Base-by-base conservation (phyloP, 129 eudicot genomes). In the sunflower (Helianthus annuus) region DNA sequence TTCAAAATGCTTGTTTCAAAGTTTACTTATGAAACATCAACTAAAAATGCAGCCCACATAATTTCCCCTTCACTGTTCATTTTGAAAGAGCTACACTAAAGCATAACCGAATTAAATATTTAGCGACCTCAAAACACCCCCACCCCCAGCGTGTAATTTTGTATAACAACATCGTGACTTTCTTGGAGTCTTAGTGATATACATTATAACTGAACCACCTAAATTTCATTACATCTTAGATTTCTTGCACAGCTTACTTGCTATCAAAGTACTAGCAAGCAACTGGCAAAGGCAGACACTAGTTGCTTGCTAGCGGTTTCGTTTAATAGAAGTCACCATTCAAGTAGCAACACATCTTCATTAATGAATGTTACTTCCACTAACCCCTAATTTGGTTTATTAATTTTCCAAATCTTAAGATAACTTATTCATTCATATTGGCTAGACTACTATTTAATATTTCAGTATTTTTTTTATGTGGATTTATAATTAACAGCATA, bases 61-160 rank as follows among this genome's bases (percentile, higher is more conserved):
- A 68, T 76, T 40, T 34, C 60, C 58, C 69, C 51, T 59, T 68
- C 74, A 68, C 67, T 9, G 6, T 68, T 61, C 42, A 52, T 22
- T 76, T 76, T 6, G n/a, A 46, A 68, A 14, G 12, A 14, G 48
- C 52, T 76, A 68, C 9, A 57, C 6, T 24, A 56, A 66, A 55
- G 59, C 68, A 75, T 32, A 42, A 66, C 24, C 42, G 4, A 39
- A 27, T 11, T 58, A 10, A 53, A 6, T 45, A 66, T 13, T 54
- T 42, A 40, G 32, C 42, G 13, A 66, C 42, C 24, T 54, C 48
- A 55, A 19, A 66, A 34, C 51, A 42, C 51, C 48, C 55, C 6
- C 14, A 40, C 27, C 46, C 46, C 10, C 10, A 0, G 46, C 46
- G 46, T 42, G 56, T 74, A 74, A 22, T 27, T 64, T 52, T 40